Conservation (phyloP, 1,284 basidiomycete species). For the Boletus albobrunnescens region DNA sequence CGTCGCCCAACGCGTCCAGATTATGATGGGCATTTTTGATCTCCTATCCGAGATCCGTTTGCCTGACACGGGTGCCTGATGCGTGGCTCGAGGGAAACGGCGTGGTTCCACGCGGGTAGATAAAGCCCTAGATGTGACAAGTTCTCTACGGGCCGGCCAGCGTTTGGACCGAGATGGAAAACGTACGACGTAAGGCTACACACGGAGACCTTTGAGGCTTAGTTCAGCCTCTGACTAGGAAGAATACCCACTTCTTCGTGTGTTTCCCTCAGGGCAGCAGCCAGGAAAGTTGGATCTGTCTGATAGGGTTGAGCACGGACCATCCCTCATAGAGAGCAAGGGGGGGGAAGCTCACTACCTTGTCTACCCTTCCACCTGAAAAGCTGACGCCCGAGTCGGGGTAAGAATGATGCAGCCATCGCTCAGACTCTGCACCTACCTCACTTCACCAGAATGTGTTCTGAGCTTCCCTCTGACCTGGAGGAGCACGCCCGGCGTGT, state of each 20-base stretch:
- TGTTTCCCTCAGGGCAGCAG: constrained; percentile 67
- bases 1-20: neutral
- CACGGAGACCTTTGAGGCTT: constrained; percentile 57
- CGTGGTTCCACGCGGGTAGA: constrained; percentile 36
- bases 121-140: constrained; percentile 51
- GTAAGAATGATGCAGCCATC: neutral
- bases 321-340: neutral
- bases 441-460: constrained; percentile 76
- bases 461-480: constrained; percentile 65
- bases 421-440: constrained; percentile 42
- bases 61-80: neutral
- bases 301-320: constrained; percentile 24
- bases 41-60: neutral
- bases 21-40: neutral
- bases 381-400: constrained; percentile 46
- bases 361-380: constrained; percentile 71
- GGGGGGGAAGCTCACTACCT: constrained; percentile 37
- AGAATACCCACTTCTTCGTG: constrained; percentile 67
- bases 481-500: constrained; percentile 61
- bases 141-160: neutral
- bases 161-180: neutral
- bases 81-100: neutral
- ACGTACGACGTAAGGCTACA: constrained; percentile 75
- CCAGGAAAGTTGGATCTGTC: constrained; percentile 53
- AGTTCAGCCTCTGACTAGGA: constrained; percentile 49